Base-by-base conservation (phyloP, 2,329 filamentous ascomycete species). In the Ustulina deusta region DNA sequence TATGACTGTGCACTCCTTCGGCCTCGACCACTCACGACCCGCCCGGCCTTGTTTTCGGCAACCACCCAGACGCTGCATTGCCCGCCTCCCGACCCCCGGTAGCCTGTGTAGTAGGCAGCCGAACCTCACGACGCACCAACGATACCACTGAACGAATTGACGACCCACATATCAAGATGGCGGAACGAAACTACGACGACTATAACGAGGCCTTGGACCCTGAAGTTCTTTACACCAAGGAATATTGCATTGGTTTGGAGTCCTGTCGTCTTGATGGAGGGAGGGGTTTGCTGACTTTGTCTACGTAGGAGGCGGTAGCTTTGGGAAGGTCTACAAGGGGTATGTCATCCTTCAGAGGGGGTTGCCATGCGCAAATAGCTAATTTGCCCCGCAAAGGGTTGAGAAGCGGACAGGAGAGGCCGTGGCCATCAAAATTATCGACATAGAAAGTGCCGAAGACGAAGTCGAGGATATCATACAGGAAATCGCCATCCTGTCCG, bases 401-500 rank as follows among this genome's bases (percentile, higher is more conserved):
- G 95, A 98, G 83, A 97, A 96, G 78, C 90, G 93, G 59, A 97
- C 92, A 20, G 96, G 96, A 42, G 92, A 97, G 77, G 91, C 95
- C 13, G 96, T 99, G 58, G 96, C 96, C 32, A 99, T 99, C 84
- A 99, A 99, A 82, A 87, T 99, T 76, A 98, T 99, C 79, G 96
- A 99, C 77, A 96, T 99, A 73, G 96, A 99, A 82, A 97, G 96
- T 83, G 96, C 96, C 76, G 96, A 99, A 82, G 96, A 99, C 80
- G 96, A 99, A 82, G 95, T 99, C 74, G 96, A 98, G 83, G 96
- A 99, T 82, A 99, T 99, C 75, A 97, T 98, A 79, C 94, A 97
- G 79, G 96, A 99, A 82, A 98, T 99, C 74, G 94, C 95, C 73
- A 98, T 99, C 75, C 86, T 99, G 63, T 97, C 96, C 36, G 95